Percentiles rank a stretch among this genome's conserved stretches.
Conservation (phyloP, 768 basidiomycete species). For the Hypholoma fasciculare region DNA sequence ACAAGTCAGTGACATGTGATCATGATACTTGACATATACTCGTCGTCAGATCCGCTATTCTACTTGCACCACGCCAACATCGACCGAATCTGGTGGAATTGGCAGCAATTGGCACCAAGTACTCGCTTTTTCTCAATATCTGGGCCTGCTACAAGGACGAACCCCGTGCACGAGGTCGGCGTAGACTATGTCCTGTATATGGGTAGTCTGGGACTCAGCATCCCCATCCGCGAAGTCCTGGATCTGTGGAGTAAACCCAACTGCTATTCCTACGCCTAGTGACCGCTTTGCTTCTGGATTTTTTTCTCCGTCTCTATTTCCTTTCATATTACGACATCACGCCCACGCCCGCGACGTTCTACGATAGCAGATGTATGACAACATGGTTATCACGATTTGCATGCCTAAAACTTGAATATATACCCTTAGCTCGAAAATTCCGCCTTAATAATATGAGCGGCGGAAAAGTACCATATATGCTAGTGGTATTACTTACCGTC, state of each 20-base stretch:
- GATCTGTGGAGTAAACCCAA: conserved; percentile 26
- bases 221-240: conserved; percentile 34
- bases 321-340: too few relatives aligned
- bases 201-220: conserved; percentile 23
- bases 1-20: too few relatives aligned
- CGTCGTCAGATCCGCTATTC: conserved; percentile 23
- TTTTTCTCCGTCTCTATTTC: too few relatives aligned
- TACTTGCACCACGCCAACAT: conserved; percentile 38
- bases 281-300: too few relatives aligned
- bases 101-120: conserved; percentile 25
- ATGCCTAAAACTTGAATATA: too few relatives aligned
- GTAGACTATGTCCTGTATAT: conserved; percentile 30
- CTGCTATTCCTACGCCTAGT: conserved; percentile 26
- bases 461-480: too few relatives aligned
- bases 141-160: conserved; percentile 27
- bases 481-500: too few relatives aligned
- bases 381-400: too few relatives aligned
- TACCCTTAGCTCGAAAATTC: too few relatives aligned
- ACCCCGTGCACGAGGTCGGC: conserved; percentile 30
- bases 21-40: background rate
- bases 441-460: too few relatives aligned
- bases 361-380: too few relatives aligned
- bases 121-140: conserved; percentile 32
- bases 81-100: conserved; percentile 40
- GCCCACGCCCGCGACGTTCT: too few relatives aligned